Conservation (phyloP, 1,284 basidiomycete species). For the Moniliella sp. region DNA sequence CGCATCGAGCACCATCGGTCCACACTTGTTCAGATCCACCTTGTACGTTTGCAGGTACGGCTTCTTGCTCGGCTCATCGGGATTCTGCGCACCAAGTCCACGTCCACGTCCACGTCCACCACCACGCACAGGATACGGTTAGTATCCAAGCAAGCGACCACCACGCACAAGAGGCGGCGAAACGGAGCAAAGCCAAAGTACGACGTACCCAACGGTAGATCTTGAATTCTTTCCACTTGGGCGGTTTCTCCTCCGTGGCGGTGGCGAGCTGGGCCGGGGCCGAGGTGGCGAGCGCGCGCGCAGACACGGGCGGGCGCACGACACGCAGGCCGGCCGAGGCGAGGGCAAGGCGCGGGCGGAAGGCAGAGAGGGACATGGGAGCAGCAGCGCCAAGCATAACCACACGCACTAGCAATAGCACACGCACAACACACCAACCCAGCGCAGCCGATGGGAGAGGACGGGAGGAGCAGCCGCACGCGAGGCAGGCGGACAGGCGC, state of each 20-base stretch:
- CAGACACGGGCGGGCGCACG: too few relatives aligned
- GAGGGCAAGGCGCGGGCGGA: too few relatives aligned
- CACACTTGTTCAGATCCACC: conserved; percentile 78
- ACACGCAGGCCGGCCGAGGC: too few relatives aligned
- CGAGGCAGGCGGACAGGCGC: too few relatives aligned
- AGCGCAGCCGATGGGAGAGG: too few relatives aligned
- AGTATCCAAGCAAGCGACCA: not conserved
- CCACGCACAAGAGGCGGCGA: not conserved
- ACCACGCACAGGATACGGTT: not conserved
- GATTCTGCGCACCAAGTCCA: conserved; percentile 44
- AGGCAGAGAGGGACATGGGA: too few relatives aligned
- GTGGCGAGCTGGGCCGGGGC: not conserved
- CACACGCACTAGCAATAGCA: too few relatives aligned
- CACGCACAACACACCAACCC: too few relatives aligned
- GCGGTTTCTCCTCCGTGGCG: conserved; percentile 10
- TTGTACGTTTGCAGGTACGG: conserved; percentile 74
- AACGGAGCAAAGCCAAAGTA: not conserved
- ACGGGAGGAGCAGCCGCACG: too few relatives aligned
- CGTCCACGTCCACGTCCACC: not conserved
- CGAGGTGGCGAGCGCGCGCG: not conserved
- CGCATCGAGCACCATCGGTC: conserved; percentile 76
- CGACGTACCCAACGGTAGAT: conserved; percentile 30
- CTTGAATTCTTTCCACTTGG: conserved; percentile 28
- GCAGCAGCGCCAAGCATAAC: too few relatives aligned
- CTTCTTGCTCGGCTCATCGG: conserved; percentile 77